These are phyloP conservation scores for Dacryopinax primogenitus DNA, from an alignment of 768 basidiomycete species.

Conservation along the genomic window DNA sequence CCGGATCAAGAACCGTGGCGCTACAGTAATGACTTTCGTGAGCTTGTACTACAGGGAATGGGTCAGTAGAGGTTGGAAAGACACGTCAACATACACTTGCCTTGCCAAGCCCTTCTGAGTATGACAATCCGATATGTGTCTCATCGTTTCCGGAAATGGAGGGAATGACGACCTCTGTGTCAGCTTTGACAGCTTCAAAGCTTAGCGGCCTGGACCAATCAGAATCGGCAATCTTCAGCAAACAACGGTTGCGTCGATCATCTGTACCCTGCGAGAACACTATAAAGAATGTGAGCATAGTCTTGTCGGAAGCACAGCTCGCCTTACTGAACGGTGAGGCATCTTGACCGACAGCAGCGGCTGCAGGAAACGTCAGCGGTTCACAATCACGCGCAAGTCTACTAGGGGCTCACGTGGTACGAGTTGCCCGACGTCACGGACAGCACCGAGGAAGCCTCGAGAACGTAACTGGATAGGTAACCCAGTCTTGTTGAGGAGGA, in stretches of 20 bases:
- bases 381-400: not conserved
- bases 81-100: conserved; percentile 18
- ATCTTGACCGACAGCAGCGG: conserved; percentile 17
- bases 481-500: conserved; percentile 86
- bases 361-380: not conserved
- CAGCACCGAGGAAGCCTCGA: conserved; percentile 38
- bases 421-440: conserved; percentile 67
- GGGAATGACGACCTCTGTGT: conserved; percentile 62
- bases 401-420: conserved; percentile 38
- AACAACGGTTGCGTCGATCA: conserved; percentile 68
- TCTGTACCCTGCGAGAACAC: conserved; percentile 72
- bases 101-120: conserved; percentile 88
- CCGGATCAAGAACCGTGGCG: conserved; percentile 81
- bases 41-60: conserved; percentile 54
- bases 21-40: conserved; percentile 80
- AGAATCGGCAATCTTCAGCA: conserved; percentile 68
- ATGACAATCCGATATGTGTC: conserved; percentile 76
- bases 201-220: conserved; percentile 87
- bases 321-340: conserved; percentile 71
- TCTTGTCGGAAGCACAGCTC: not conserved
- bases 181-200: conserved; percentile 85
- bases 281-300: conserved; percentile 23
- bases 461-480: conserved; percentile 65
- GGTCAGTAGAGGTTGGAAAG: not conserved
- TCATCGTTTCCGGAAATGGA: conserved; percentile 51